Base-by-base conservation (phyloP, 2,329 filamentous ascomycete genomes). In the Thelonectria discophora region DNA sequence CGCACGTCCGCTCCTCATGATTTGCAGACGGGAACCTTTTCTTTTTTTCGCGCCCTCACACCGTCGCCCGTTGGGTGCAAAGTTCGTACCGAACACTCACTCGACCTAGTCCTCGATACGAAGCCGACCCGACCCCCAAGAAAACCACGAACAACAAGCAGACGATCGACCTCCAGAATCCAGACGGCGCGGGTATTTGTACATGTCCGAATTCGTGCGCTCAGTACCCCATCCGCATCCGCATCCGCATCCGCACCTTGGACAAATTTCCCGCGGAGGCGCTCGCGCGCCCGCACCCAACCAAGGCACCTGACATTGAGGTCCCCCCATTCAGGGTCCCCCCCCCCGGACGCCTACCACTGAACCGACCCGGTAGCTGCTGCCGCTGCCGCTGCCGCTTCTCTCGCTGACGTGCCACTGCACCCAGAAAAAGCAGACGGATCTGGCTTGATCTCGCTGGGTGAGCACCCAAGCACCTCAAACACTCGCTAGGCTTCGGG, bases 341-440 rank as follows among this genome's bases (percentile, higher is more conserved):
- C 32, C 49, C 47, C 50, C 52, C 58, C 65, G 54, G 24, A 27
- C 21, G 46, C 46, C 55, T 27, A 45, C 48, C 63, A 49, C 56
- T 63, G 39, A 49, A 49, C 21, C 51, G 53, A 32, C 58, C 45
- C 57, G 43, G 24, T 24, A 24, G 7, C 52, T 60, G 20, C 50
- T 45, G 50, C 50, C 49, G 55, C 59, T 53, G 54, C 52, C 63
- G 45, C 59, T 60, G 59, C 57, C 61, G 50, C 65, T 65, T 60
- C 62, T 65, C 46, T 57, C 39, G 57, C 53, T 59, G 66, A 63
- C 60, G 65, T 66, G 65, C 55, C 52, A 65, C 51, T 27, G 48
- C 62, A 53, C 57, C 58, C 54, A 51, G 51, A 20, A 45, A 55
- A 27, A 47, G 34, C 50, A 49, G 42, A 52, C 40, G 53, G 58